Evolutionary conservation across 1,284 basidiomycete species (phyloP), one percentile per base, ranked within the genome.

Genomic region (Fomitopsis palustris): DNA sequence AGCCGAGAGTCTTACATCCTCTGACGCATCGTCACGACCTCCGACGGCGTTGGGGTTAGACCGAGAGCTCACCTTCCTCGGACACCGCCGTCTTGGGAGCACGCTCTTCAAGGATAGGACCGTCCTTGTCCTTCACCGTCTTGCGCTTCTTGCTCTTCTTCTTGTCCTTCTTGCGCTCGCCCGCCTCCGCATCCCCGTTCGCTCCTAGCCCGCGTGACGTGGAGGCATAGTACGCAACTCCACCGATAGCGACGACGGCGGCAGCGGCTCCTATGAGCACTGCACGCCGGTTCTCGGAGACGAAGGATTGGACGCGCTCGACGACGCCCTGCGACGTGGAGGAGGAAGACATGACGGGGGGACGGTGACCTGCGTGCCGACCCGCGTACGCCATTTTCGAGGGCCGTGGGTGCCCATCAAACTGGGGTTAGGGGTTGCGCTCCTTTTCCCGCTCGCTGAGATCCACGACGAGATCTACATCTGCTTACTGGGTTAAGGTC

Each of bases 31-130:
- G 38, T 39, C 19, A 41, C 33, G 39, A 54, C 49, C 51, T 16
- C 35, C 33, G 17, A 16, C 23, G 9, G 43, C 17, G 12, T 16
- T 19, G 25, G 39, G 41, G n/a, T 21, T 35, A 0, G 1, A 27
- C 56, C 54, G 41, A 14, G 9, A 58, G 69, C 73, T 49, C 39
- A 76, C 78, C 78, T 31, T 77, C 75, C 52, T 73, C 75, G 10
- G 63, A 58, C 38, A 59, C 67, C 23, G 76, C 75, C 5, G 69
- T 69, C 64, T 70, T 77, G 12, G 79, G 76, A 57, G 75, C 73
- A 38, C 80, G 71, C 71, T 94, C 90, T 80, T 95, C 90, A 41
- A 93, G 74, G 47, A 94, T 76, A 41, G 93, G 91, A 0, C 87
- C 87, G 61, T 90, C 85, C 9, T 76, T 64, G 60, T 81, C 80